Conservation (phyloP, 1,284 basidiomycete genomes). For the Boletus sp. region DNA sequence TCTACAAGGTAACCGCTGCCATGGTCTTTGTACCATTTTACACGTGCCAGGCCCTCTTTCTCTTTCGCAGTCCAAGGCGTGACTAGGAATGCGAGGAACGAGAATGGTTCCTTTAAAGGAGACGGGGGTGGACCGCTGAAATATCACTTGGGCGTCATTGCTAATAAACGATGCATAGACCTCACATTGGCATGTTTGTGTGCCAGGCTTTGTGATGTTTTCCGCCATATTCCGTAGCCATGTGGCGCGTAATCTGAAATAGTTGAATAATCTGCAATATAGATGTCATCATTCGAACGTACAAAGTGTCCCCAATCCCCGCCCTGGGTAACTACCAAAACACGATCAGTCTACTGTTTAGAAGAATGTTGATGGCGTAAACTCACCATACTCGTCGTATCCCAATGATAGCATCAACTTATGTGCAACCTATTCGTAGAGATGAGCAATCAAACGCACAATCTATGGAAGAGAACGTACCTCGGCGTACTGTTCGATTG, state of each 20-base stretch:
- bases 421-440: constrained; percentile 31
- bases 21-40: constrained; percentile 29
- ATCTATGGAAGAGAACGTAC: constrained; percentile 18
- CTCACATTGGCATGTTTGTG: constrained; percentile 41
- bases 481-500: constrained; percentile 40
- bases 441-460: not conserved
- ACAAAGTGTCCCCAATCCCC: constrained; percentile 53
- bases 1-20: constrained; percentile 43
- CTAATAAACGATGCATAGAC: not conserved
- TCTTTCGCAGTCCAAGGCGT: constrained; percentile 38
- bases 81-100: constrained; percentile 28
- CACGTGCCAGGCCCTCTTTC: constrained; percentile 36
- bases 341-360: not conserved
- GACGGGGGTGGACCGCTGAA: constrained; percentile 28
- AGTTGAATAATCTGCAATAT: not conserved
- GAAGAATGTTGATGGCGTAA: not conserved
- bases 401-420: constrained; percentile 55
- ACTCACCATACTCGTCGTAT: constrained; percentile 51
- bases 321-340: constrained; percentile 47
- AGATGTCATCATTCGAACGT: constrained; percentile 9
- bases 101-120: constrained; percentile 27
- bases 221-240: constrained; percentile 41
- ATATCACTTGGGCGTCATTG: not conserved
- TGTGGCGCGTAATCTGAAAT: constrained; percentile 40
- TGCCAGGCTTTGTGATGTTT: constrained; percentile 47